These are phyloP conservation scores for Claviceps sp. DNA, from an alignment of 2,329 filamentous ascomycete species.

Conservation along the genomic window DNA sequence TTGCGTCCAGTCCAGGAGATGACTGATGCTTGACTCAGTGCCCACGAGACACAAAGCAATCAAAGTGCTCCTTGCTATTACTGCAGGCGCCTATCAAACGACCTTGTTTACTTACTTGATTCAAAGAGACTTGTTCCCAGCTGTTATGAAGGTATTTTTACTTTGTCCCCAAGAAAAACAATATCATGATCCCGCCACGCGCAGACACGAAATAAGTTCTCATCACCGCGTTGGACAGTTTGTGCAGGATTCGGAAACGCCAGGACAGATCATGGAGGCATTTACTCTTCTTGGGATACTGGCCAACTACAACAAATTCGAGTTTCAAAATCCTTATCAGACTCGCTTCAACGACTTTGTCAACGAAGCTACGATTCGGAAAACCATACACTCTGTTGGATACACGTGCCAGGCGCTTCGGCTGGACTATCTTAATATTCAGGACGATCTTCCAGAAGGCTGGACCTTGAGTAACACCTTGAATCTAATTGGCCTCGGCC, in stretches of 20 bases:
- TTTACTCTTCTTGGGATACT: slow-evolving; percentile 76
- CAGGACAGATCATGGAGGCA: slow-evolving; percentile 52
- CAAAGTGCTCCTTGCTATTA: slow-evolving; percentile 66
- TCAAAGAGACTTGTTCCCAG: slow-evolving; percentile 84
- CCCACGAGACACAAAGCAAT: slow-evolving; percentile 68
- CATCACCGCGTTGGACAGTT: slow-evolving; percentile 35
- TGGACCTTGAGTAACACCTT: slow-evolving; percentile 77
- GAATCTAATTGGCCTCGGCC: slow-evolving; percentile 71
- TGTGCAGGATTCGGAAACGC: slow-evolving; percentile 62
- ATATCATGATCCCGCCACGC: too few relatives aligned
- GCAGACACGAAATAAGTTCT: background rate
- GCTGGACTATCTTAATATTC: slow-evolving; percentile 67
- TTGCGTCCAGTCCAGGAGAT: background rate
- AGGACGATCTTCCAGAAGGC: slow-evolving; percentile 79
- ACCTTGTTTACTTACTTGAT: slow-evolving; percentile 90
- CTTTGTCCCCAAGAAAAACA: background rate
- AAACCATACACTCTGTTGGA: slow-evolving; percentile 66
- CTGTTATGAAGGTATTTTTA: slow-evolving; percentile 70
- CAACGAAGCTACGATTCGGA: slow-evolving; percentile 75
- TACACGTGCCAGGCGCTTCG: slow-evolving; percentile 54
- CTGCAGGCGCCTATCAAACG: slow-evolving; percentile 90
- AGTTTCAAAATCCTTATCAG: slow-evolving; percentile 93
- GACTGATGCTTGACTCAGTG: slow-evolving; percentile 31
- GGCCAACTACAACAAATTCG: slow-evolving; percentile 98
- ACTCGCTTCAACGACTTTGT: slow-evolving; percentile 88